Percentiles rank a stretch among this genome's conserved stretches.
Evolutionary conservation across 768 basidiomycete genomes (phyloP).

Genomic region (Panaeolus cyanescens): DNA sequence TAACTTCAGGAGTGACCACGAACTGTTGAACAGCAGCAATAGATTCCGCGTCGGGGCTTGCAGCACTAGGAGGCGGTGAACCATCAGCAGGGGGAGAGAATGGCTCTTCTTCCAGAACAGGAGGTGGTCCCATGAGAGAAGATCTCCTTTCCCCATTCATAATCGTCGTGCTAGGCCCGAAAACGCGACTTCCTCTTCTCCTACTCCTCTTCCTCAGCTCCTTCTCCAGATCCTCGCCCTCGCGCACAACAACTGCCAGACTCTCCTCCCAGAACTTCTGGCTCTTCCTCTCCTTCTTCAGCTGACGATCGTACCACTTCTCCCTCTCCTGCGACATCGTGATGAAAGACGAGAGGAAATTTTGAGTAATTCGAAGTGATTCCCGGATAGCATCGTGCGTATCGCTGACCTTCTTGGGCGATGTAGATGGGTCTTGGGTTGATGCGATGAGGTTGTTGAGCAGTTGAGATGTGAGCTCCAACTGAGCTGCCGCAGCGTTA

Average conservation of each 20-base stretch:
- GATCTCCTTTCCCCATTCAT: conserved; percentile 11
- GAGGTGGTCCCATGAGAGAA: conserved; percentile 7
- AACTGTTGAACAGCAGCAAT: not conserved
- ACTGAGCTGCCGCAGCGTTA: conserved; percentile 70
- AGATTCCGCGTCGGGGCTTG: not conserved
- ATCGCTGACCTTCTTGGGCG: conserved; percentile 12
- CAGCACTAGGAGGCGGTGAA: conserved; percentile 6
- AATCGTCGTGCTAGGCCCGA: conserved; percentile 34
- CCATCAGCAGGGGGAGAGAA: conserved; percentile 10
- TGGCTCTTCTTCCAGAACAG: conserved; percentile 13
- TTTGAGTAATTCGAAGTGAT: conserved; percentile 55
- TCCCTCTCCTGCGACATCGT: conserved; percentile 79
- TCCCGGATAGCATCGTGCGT: conserved; percentile 59
- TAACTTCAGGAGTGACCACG: not conserved
- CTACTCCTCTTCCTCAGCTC: conserved; percentile 68
- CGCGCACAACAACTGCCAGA: conserved; percentile 79
- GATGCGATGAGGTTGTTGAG: conserved; percentile 49
- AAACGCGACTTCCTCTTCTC: conserved; percentile 60
- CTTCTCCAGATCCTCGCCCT: conserved; percentile 81
- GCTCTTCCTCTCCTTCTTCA: conserved; percentile 64
- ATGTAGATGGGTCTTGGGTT: conserved; percentile 25
- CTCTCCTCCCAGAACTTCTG: conserved; percentile 89
- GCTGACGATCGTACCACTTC: conserved; percentile 68
- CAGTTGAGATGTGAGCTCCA: conserved; percentile 75
- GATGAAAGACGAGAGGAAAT: conserved; percentile 65